Evolutionary conservation across 495 filamentous ascomycete genomes (phyloP), one percentile per base, ranked within the genome.

Genomic region (Letharia lupina): DNA sequence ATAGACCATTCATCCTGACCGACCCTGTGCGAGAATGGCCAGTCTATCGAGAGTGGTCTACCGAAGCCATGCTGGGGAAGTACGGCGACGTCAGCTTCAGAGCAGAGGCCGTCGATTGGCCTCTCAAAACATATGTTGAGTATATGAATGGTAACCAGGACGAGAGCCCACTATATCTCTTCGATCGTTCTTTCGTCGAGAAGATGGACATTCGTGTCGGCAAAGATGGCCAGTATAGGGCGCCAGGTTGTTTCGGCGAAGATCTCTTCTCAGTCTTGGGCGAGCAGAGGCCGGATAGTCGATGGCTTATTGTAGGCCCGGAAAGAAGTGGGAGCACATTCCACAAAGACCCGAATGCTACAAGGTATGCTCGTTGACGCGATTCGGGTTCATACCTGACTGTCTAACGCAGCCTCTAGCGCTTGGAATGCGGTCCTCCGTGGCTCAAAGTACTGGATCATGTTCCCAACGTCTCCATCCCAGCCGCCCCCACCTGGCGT

Each of bases 381-480:
- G 45, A n/a, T 31, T 11, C 40, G 18, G 15, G 23, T 42, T 28
- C 31, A 65, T 28, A 20, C 59, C 12, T 60, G 7, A 59, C 2
- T 42, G 48, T 50, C 20, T 60, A 70, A 74, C 52, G 85, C 83
- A 67, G 82, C 77, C 2, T 83, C 82, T 33, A 93, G 89, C 69
- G 94, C 94, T 4, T 98, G 94, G 94, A 98, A 98, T 73, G 93
- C 94, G 0, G 93, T 98, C 20, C 75, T 98, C 42, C 82, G 87
- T 63, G 94, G 94, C 20, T 86, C 89, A 28, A 98, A 98, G 75
- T 98, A 98, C 79, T 98, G 94, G 94, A 95, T 98, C 68, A 96
- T 91, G 88, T 93, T 97, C 80, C 86, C 94, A 58, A 78, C 87
- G 0, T 80, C 81, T 20, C 75, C 83, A 40, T 83, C 81, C 35